Base-by-base conservation (phyloP, 805 yeast genomes). In the Kodamaea neixiangensis region DNA sequence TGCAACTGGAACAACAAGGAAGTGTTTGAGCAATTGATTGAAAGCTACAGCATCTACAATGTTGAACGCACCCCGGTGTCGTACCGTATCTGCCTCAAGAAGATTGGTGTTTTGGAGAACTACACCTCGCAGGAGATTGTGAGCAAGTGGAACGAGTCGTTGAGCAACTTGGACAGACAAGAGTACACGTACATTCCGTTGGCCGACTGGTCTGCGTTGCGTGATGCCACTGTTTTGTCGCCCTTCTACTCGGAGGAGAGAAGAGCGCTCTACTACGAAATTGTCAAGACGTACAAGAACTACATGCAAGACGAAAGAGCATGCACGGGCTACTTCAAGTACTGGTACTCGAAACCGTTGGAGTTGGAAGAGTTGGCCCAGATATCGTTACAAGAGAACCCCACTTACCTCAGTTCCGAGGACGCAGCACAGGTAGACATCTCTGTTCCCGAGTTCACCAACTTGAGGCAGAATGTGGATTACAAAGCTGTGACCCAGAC, bases 161-260 rank as follows among this genome's bases (percentile, higher is more conserved):
- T 84, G 38, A 44, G 55, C 9, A 55, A 58, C 37, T 77, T 81
- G 55, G 83, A 85, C 52, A 79, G 77, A 31, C 68, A 67, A 43
- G 76, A 74, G 9, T 81, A 79, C 67, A 69, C 67, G 37, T 86
- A 83, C 62, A 83, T 87, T 58, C 91, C 93, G 5, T 83, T 82
- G 64, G 93, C 94, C 9, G 93, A 87, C 68, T 87, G 93, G 93
- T 86, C 89, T 37, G 87, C 93, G 2, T 67, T 88, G 51, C 81
- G 92, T 71, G 91, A 85, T 65, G 89, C 93, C 17, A 87, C 94
- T 5, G 73, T 82, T 40, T 69, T 71, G 52, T 76, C 85, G 3
- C 44, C 47, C 1, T 64, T 63, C 19, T 69, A 65, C 44, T 56
- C 62, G 35, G 66, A 73, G 15, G 77, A 75, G 37, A 75, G 89